Conservation (phyloP, 805 yeast species). For the Candida ulmi region DNA sequence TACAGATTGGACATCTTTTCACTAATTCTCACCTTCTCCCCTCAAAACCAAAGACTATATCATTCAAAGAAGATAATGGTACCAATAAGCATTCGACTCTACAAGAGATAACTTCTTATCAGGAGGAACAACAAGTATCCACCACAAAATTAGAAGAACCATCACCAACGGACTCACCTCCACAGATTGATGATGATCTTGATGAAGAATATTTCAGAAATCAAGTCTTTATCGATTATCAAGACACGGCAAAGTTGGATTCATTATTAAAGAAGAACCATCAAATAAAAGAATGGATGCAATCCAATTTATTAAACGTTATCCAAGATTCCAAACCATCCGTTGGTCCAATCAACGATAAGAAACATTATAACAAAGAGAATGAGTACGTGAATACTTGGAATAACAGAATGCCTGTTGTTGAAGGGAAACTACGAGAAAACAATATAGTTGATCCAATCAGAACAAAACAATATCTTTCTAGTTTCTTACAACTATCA, state of each 20-base stretch:
- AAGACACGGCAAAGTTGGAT: constrained; percentile 8
- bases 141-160: neutral
- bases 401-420: constrained; percentile 19
- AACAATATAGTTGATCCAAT: constrained; percentile 19
- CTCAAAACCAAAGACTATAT: too few relatives aligned
- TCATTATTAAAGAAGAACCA: constrained; percentile 6
- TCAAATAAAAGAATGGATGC: constrained; percentile 14
- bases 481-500: constrained; percentile 12
- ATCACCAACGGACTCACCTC: neutral
- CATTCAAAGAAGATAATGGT: too few relatives aligned
- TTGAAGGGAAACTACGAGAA: constrained; percentile 21
- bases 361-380: constrained; percentile 16
- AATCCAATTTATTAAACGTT: constrained; percentile 9
- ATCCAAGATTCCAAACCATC: constrained; percentile 13
- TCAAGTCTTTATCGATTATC: neutral
- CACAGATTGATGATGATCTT: too few relatives aligned
- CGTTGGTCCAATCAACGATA: constrained; percentile 15
- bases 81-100: too few relatives aligned
- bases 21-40: neutral
- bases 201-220: too few relatives aligned
- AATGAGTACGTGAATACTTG: constrained; percentile 10
- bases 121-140: neutral
- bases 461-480: constrained; percentile 18
- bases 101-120: too few relatives aligned
- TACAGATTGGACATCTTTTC: neutral